These are phyloP conservation scores for Cryptosporidium andersoni DNA, from an alignment of 169 alveolate genomes.

Conservation along the genomic window DNA sequence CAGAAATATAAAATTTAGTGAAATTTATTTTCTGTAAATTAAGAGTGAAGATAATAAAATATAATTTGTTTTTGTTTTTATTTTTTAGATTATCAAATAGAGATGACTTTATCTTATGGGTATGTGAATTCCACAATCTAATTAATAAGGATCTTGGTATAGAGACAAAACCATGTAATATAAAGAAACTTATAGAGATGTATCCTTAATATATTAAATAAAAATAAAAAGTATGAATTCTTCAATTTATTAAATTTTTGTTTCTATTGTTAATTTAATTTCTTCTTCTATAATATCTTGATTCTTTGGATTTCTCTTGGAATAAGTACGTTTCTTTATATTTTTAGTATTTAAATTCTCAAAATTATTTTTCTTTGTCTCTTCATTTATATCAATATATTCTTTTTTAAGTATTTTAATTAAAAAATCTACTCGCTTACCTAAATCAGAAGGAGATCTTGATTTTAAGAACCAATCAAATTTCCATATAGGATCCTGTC, in stretches of 20 bases:
- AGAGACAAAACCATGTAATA: too few species aligned
- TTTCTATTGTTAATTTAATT: not conserved
- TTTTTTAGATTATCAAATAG: slow-evolving; percentile 10
- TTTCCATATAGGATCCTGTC: slow-evolving; percentile 77
- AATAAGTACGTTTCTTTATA: not conserved
- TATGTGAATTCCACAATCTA: slow-evolving; percentile 52
- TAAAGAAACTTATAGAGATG: too few species aligned
- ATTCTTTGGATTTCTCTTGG: not conserved
- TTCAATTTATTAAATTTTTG: too few species aligned
- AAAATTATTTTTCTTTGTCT: not conserved
- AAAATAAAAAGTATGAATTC: too few species aligned
- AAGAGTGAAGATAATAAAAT: not conserved
- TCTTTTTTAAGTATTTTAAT: slow-evolving; percentile 76
- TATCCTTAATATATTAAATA: too few species aligned
- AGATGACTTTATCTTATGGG: slow-evolving; percentile 52
- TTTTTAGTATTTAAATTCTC: not conserved
- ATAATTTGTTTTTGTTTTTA: not conserved
- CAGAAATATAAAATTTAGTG: not conserved
- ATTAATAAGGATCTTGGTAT: slow-evolving; percentile 31
- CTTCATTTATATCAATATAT: not conserved
- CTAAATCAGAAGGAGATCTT: slow-evolving; percentile 77
- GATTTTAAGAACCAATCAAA: slow-evolving; percentile 80
- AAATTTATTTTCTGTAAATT: not conserved
- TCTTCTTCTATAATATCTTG: not conserved
- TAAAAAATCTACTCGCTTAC: slow-evolving; percentile 81